These are phyloP conservation scores for Peronospora destructor DNA, from an alignment of 352 stramenopile species.

Conservation along the genomic window DNA sequence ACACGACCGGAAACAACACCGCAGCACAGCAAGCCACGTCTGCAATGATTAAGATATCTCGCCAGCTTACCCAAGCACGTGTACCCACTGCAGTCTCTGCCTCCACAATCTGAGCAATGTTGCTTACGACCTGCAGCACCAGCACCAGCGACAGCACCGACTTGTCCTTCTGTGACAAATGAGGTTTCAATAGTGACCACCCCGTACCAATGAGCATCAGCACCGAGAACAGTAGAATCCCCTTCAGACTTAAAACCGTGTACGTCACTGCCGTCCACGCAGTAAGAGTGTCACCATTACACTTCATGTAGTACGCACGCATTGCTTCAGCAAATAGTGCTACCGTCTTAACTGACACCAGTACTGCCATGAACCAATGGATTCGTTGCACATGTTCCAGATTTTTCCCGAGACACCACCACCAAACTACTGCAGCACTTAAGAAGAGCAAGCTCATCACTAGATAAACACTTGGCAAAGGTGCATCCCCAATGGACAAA, in stretches of 20 bases:
- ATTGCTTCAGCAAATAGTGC: constrained; percentile 92
- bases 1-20: constrained; percentile 96
- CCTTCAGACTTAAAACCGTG: constrained; percentile 92
- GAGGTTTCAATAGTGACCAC: constrained; percentile 95
- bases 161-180: constrained; percentile 91
- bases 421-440: constrained; percentile 49
- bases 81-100: constrained; percentile 80
- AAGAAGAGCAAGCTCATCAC: constrained; percentile 71
- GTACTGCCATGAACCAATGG: constrained; percentile 93
- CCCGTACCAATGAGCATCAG: constrained; percentile 95
- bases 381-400: constrained; percentile 68
- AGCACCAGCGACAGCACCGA: constrained; percentile 91
- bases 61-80: constrained; percentile 57
- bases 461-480: constrained; percentile 84
- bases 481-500: constrained; percentile 73
- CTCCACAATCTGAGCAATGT: constrained; percentile 89
- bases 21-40: constrained; percentile 96
- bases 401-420: constrained; percentile 50
- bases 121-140: constrained; percentile 89
- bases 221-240: constrained; percentile 95
- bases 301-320: constrained; percentile 94
- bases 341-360: constrained; percentile 90
- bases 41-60: constrained; percentile 90
- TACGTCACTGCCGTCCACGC: constrained; percentile 93
- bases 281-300: constrained; percentile 88